A percentile compares a stretch with the other conserved stretches of the same genome.
phyloP scores from a whole-genome alignment of 768 basidiomycete genomes.

The Pleurotus eryngii region DNA sequence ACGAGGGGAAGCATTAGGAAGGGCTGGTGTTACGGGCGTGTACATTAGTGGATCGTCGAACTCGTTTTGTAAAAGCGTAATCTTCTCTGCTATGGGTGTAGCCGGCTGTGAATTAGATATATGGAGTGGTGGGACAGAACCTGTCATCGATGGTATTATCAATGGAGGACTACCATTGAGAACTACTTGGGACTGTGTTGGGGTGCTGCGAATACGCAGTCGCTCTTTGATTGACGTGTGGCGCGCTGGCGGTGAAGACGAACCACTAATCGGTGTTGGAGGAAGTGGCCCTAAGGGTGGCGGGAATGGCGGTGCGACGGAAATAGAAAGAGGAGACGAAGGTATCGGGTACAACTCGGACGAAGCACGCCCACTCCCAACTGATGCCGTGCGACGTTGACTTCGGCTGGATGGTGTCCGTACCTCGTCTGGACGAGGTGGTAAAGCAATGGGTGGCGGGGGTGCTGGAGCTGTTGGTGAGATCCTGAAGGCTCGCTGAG shows the following conservation, averaged over 20 bases:
- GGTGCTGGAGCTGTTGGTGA: slow-evolving; percentile 63
- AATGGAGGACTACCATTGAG: slow-evolving; percentile 21
- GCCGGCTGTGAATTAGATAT: slow-evolving; percentile 15
- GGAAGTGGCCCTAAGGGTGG: slow-evolving; percentile 46
- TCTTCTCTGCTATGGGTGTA: slow-evolving; percentile 64
- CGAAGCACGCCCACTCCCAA: slow-evolving; percentile 16
- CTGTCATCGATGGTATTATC: slow-evolving; percentile 20
- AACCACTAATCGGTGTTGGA: slow-evolving; percentile 25
- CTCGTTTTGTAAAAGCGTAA: slow-evolving; percentile 47
- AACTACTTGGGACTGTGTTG: slow-evolving; percentile 32
- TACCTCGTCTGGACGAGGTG: slow-evolving; percentile 65
- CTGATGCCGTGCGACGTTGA: slow-evolving; percentile 27
- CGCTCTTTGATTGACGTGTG: slow-evolving; percentile 57
- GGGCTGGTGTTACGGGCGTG: slow-evolving; percentile 39
- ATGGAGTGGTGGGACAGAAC: slow-evolving; percentile 23
- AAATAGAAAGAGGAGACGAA: slow-evolving; percentile 36
- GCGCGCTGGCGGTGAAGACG: slow-evolving; percentile 21
- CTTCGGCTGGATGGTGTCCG: slow-evolving; percentile 15
- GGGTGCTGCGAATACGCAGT: slow-evolving; percentile 65
- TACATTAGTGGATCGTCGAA: slow-evolving; percentile 59
- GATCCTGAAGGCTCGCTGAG: slow-evolving; percentile 50
- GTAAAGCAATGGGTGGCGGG: slow-evolving; percentile 56
- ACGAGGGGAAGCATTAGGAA: slow-evolving; percentile 21
- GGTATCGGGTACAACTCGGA: slow-evolving; percentile 39
- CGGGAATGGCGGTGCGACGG: slow-evolving; percentile 31